Base-by-base conservation (phyloP, 2,329 filamentous ascomycete species). In the Phaeosphaeriaceae sp. region DNA sequence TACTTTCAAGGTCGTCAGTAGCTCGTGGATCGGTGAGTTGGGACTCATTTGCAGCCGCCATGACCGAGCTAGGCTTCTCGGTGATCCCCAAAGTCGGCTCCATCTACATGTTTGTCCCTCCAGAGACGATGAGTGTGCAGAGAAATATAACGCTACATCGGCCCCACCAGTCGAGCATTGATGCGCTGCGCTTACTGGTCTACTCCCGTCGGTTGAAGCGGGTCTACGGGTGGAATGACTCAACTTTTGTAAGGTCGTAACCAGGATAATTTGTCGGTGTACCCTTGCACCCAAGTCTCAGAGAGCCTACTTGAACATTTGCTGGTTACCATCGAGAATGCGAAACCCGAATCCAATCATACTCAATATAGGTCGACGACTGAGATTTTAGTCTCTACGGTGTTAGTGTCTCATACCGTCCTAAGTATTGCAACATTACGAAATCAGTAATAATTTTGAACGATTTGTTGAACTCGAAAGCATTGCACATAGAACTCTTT, bases 1-100 rank as follows among this genome's bases (percentile, higher is more conserved):
- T 72, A 0, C 63, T 70, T 30, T 58, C 47, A 5, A 56, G 59
- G 12, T 62, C 57, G 36, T 52, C 59, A 6, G 49, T 49, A 29
- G 43, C 63, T 33, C 58, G 57, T 33, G 58, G 62, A 18, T 64
- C 58, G 3, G 46, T 70, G 15, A 44, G 37, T 12, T 61, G 57
- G 56, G 46, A 46, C 15, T 42, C 45, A 0, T 60, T 61, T 9
- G 35, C 30, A 33, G 46, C 58, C 13, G 54, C 53, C 6, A 59
- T 61, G 54, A 17, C 41, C 1, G 56, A 61, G 16, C 4, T 61
- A 7, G 49, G 54, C 17, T 61, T 61, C 13, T 46, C 50, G 1
- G 32, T 50, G 1, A 20, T 42, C 6, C 58, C 50, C 9, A 59
- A 49, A 40, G 17, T 50, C 26, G 56, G 58, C 28, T 61, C 58